Evolutionary conservation across 805 yeast species (phyloP), one percentile per base, ranked within the genome.

Genomic region (Kregervanrija delftensis): DNA sequence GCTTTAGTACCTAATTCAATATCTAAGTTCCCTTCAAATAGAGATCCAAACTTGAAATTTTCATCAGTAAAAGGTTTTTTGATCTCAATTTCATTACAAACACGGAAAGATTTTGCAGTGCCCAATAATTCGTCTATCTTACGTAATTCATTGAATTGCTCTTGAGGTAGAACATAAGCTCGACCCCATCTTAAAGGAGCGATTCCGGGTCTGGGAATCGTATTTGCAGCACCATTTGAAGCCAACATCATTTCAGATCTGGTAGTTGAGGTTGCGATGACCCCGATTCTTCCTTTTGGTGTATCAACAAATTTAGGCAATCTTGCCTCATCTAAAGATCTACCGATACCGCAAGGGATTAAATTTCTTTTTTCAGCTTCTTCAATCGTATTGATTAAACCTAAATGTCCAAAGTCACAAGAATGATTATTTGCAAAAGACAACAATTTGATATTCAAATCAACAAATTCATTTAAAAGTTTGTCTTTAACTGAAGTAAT

Each of bases 1-100:
- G 61, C 58, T 30, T 40, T 53, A 15, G 55, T 60, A 11, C 61
- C 63, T 10, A 40, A 47, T 36, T 51, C 53, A 30, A 58, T 55
- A 41, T 53, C 58, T 15, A 58, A 46, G 43, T 53, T 59, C 11
- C 58, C 58, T 42, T 54, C 67, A 37, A 57, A 64, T 41, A 50
- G 50, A 28, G 58, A 54, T 5, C 63, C 64, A 32, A 56, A 56
- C 37, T 56, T 51, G 48, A 53, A 56, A n/a, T 49, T 44, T 33
- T 49, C 49, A n/a, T 56, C 51, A 30, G 54, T 46, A 42, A 51
- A 55, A 36, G 56, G 46, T 22, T 52, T 42, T 49, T 56, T 45
- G 42, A 60, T 45, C 48, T 63, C 64, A 45, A 66, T 49, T 43
- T 59, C 59, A 53, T 63, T 49, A 51, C 63, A 46, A 49, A 63